These are phyloP conservation scores for Suillus plorans DNA, from an alignment of 768 basidiomycete genomes.

Conservation along the genomic window DNA sequence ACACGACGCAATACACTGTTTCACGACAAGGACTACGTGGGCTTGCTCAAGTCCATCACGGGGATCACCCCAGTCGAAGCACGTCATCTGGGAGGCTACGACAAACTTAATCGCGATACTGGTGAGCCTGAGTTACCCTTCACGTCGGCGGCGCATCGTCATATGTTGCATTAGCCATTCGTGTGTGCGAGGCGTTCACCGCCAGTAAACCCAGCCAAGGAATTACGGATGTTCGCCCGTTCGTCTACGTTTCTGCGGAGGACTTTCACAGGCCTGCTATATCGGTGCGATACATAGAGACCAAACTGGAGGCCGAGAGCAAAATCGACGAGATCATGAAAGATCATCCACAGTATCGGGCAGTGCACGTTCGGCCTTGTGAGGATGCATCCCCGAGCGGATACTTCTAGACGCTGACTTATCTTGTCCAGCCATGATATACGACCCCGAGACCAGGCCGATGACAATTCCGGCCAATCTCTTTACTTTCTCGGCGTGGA, in stretches of 20 bases:
- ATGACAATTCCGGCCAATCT: slow-evolving; percentile 82
- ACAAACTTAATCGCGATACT: slow-evolving; percentile 83
- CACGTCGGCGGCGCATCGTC: neutral
- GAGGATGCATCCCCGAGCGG: slow-evolving; percentile 28
- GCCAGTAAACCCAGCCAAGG: slow-evolving; percentile 39
- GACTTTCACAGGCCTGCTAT: slow-evolving; percentile 81
- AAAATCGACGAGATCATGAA: slow-evolving; percentile 57
- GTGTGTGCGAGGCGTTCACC: slow-evolving; percentile 79
- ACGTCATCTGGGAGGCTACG: slow-evolving; percentile 49
- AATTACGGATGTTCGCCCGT: slow-evolving; percentile 48
- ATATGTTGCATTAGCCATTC: slow-evolving; percentile 47
- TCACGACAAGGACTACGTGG: neutral
- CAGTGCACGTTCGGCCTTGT: slow-evolving; percentile 90
- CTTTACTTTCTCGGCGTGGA: slow-evolving; percentile 73
- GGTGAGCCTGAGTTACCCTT: slow-evolving; percentile 51
- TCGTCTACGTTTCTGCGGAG: slow-evolving; percentile 95
- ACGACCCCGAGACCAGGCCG: slow-evolving; percentile 91
- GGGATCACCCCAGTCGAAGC: slow-evolving; percentile 56
- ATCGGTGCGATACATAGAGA: slow-evolving; percentile 82
- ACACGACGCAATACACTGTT: slow-evolving; percentile 1
- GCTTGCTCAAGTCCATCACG: neutral
- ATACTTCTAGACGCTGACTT: neutral
- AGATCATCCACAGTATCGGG: slow-evolving; percentile 49
- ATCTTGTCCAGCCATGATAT: slow-evolving; percentile 73
- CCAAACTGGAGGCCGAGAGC: slow-evolving; percentile 89